Conservation (phyloP, 2,329 filamentous ascomycete genomes). For the Rutstroemia sp. region DNA sequence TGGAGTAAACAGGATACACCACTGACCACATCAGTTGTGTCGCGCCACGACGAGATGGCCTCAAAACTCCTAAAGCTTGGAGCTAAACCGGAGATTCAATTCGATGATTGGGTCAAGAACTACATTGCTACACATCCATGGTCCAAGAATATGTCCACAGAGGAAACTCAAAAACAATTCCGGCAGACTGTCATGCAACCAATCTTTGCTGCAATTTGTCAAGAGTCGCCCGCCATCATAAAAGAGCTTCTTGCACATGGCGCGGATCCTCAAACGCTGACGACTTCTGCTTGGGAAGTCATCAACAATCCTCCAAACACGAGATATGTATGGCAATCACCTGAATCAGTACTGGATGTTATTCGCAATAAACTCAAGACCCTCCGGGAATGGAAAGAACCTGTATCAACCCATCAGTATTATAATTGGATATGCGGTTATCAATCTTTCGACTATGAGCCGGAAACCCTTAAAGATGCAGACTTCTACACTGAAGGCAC, state of each 20-base stretch:
- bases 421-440: neutral
- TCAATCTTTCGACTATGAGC: neutral
- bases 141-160: slow-evolving; percentile 33
- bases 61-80: slow-evolving; percentile 57
- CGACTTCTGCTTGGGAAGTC: neutral
- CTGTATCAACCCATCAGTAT: slow-evolving; percentile 4
- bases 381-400: slow-evolving; percentile 32
- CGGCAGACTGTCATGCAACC: slow-evolving; percentile 50
- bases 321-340: slow-evolving; percentile 28
- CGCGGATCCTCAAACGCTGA: slow-evolving; percentile 56
- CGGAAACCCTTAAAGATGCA: slow-evolving; percentile 35
- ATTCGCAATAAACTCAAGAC: slow-evolving; percentile 45
- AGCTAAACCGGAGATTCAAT: slow-evolving; percentile 51
- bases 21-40: slow-evolving; percentile 51
- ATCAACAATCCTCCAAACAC: slow-evolving; percentile 12
- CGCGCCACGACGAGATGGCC: slow-evolving; percentile 45
- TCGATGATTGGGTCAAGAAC: slow-evolving; percentile 56
- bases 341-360: slow-evolving; percentile 51
- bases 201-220: slow-evolving; percentile 51
- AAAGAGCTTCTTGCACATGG: slow-evolving; percentile 52
- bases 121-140: slow-evolving; percentile 37
- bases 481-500: slow-evolving; percentile 43
- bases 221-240: slow-evolving; percentile 40
- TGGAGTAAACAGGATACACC: slow-evolving; percentile 38
- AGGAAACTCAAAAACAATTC: slow-evolving; percentile 45